phyloP scores from a whole-genome alignment of 1,284 basidiomycete species.

The Ceratobasidium sp. region DNA sequence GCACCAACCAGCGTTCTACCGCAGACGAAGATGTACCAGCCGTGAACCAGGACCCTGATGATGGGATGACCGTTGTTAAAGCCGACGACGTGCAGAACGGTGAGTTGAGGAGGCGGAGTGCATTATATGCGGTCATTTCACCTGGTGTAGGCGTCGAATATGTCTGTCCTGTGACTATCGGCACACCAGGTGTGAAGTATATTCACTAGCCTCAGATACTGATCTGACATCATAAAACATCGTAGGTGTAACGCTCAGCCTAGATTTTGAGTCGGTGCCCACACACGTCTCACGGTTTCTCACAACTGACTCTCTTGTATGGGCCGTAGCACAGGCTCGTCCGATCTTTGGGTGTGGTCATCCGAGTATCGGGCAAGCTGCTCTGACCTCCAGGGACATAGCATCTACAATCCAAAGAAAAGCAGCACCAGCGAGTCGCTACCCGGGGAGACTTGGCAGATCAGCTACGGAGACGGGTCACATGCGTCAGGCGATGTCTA shows the following conservation, averaged over 20 bases:
- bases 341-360: conserved; percentile 41
- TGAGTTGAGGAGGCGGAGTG: neutral
- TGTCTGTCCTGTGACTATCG: conserved; percentile 35
- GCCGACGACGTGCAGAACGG: conserved; percentile 37
- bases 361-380: conserved; percentile 33
- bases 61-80: conserved; percentile 28
- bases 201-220: neutral
- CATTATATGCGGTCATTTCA: neutral
- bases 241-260: conserved; percentile 4
- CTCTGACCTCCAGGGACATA: conserved; percentile 16
- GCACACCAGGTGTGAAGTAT: conserved; percentile 20
- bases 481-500: conserved; percentile 39
- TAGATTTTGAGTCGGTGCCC: conserved; percentile 27
- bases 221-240: neutral
- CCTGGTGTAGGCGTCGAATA: conserved; percentile 31
- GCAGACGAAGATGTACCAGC: neutral
- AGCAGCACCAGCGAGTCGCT: conserved; percentile 31
- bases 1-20: neutral
- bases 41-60: conserved; percentile 7
- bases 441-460: conserved; percentile 38
- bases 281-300: neutral
- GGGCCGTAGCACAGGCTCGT: conserved; percentile 28
- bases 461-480: conserved; percentile 41
- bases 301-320: neutral
- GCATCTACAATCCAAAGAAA: conserved; percentile 38